Evolutionary conservation across 495 filamentous ascomycete genomes (phyloP).

Genomic region (Aspergillus saccharolyticus): DNA sequence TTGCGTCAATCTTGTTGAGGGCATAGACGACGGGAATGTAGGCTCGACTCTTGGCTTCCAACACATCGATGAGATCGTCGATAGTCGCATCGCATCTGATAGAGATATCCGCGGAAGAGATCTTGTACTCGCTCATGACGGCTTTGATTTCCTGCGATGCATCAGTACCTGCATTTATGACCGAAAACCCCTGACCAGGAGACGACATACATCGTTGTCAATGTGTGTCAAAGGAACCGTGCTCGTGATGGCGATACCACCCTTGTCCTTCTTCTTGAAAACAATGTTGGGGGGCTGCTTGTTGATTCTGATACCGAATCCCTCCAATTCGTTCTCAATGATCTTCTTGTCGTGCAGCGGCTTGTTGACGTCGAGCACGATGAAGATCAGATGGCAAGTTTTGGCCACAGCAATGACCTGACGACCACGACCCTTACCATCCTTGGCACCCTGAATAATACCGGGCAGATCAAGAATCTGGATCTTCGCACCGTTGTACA

Average conservation of each 20-base stretch:
- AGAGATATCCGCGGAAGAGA: conserved; percentile 93
- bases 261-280: conserved; percentile 99
- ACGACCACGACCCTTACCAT: conserved; percentile 95
- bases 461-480: conserved; percentile 98
- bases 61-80: conserved; percentile 89
- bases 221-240: conserved; percentile 90
- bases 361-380: conserved; percentile 98
- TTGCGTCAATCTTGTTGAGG: conserved; percentile 97
- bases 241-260: conserved; percentile 88
- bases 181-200: background rate
- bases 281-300: conserved; percentile 95
- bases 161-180: conserved; percentile 14
- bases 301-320: conserved; percentile 97
- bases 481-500: conserved; percentile 95
- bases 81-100: conserved; percentile 94
- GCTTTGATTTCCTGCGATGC: conserved; percentile 78
- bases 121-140: conserved; percentile 95
- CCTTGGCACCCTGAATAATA: conserved; percentile 98
- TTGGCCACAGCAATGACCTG: conserved; percentile 99
- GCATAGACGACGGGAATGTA: conserved; percentile 99
- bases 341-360: conserved; percentile 94
- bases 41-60: conserved; percentile 90
- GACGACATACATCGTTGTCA: conserved; percentile 63
- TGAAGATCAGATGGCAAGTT: conserved; percentile 98
- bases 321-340: conserved; percentile 95